A percentile compares a stretch with the other conserved stretches of the same genome.
phyloP scores from a whole-genome alignment of 768 basidiomycete genomes.

The Tremella mesenterica region DNA sequence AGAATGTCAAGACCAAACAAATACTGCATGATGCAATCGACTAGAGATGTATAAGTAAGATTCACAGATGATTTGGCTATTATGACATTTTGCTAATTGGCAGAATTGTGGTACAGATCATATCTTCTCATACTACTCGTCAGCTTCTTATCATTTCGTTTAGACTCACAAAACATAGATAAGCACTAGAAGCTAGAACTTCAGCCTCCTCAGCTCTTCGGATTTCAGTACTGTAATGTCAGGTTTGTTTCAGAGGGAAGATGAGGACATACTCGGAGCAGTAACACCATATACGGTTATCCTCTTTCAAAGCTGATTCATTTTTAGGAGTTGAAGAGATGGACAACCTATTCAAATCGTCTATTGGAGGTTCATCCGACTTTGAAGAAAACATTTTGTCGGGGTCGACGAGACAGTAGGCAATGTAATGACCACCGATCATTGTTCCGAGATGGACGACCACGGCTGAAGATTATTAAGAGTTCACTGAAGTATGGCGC shows the following conservation, averaged over 20 bases:
- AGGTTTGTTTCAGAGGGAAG: too few species aligned
- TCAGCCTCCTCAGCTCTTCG: constrained; percentile 71
- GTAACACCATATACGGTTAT: constrained; percentile 71
- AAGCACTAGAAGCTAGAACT: constrained; percentile 82
- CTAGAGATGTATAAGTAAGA: too few species aligned
- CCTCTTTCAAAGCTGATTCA: constrained; percentile 14
- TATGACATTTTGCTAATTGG: too few species aligned
- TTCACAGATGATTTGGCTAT: too few species aligned
- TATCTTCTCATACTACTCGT: not conserved
- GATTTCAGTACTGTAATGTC: constrained; percentile 59
- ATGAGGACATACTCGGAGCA: constrained; percentile 58
- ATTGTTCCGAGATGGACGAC: constrained; percentile 43
- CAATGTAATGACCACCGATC: constrained; percentile 84
- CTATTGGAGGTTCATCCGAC: too few species aligned
- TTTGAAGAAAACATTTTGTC: constrained; percentile 26
- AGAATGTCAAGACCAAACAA: too few species aligned
- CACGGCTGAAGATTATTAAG: constrained; percentile 21
- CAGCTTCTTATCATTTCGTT: not conserved
- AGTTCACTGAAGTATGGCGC: not conserved
- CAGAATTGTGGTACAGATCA: too few species aligned
- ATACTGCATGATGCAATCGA: too few species aligned
- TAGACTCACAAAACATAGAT: constrained; percentile 62
- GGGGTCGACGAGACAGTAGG: constrained; percentile 52
- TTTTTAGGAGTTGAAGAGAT: too few species aligned
- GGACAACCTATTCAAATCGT: too few species aligned